Evolutionary conservation across 768 basidiomycete genomes (phyloP).

Genomic region (Boletus reticulatus): DNA sequence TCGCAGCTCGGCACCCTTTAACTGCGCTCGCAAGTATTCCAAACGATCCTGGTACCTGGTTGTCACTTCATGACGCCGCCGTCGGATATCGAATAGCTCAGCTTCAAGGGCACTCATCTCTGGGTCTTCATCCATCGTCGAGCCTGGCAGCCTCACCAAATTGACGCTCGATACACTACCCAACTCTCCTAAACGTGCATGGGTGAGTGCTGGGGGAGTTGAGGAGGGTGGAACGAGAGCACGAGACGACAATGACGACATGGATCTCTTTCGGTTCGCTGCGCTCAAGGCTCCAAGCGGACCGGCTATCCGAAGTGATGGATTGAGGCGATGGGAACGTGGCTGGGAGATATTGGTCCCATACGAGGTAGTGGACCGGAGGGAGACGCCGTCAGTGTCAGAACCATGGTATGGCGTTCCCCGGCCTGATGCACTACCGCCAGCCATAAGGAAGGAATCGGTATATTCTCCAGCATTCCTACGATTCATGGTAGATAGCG

Average conservation of each 20-base stretch:
- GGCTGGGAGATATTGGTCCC: conserved; percentile 48
- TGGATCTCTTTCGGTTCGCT: conserved; percentile 54
- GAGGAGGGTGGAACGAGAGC: conserved; percentile 36
- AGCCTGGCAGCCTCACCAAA: conserved; percentile 42
- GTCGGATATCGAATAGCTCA: conserved; percentile 69
- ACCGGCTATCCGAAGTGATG: conserved; percentile 35
- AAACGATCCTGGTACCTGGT: conserved; percentile 71
- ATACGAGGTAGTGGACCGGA: conserved; percentile 51
- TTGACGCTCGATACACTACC: conserved; percentile 48
- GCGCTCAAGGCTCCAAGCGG: conserved; percentile 26
- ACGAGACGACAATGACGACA: conserved; percentile 58
- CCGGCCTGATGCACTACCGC: conserved; percentile 26
- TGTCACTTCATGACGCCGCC: conserved; percentile 67
- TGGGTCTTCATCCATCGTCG: conserved; percentile 34
- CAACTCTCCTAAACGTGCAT: conserved; percentile 30
- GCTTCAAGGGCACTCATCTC: conserved; percentile 42
- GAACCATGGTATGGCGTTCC: conserved; percentile 31
- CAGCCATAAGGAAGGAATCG: conserved; percentile 24
- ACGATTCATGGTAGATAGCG: conserved; percentile 26
- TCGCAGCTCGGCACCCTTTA: conserved; percentile 81
- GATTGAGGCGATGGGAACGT: conserved; percentile 43
- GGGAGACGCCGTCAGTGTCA: conserved; percentile 51
- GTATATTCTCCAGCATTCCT: conserved; percentile 25
- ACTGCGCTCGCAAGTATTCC: conserved; percentile 76
- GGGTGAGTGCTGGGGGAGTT: conserved; percentile 28